These are phyloP conservation scores for Apodospora peruviana DNA, from an alignment of 495 filamentous ascomycete species.

Conservation along the genomic window DNA sequence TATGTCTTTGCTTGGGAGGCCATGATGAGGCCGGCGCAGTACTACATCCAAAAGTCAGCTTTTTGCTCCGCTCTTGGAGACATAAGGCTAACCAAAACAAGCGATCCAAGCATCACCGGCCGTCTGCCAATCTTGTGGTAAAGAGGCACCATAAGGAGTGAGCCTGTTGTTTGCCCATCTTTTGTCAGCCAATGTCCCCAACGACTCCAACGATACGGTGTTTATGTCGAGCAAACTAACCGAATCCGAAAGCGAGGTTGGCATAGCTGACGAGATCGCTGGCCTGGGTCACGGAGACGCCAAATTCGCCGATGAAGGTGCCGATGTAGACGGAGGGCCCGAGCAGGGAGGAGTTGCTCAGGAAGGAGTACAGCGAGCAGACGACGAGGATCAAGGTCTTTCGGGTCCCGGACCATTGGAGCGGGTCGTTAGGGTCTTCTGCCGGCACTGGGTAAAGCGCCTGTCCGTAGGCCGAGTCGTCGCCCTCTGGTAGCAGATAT, in stretches of 20 bases:
- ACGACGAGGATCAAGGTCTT: slow-evolving; percentile 57
- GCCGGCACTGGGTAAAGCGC: slow-evolving; percentile 58
- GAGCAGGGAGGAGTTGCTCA: slow-evolving; percentile 52
- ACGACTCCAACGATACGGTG: not conserved
- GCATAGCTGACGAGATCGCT: slow-evolving; percentile 57
- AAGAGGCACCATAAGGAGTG: slow-evolving; percentile 54
- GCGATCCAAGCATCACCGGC: slow-evolving; percentile 53
- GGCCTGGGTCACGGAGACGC: slow-evolving; percentile 41
- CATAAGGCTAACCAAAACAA: slow-evolving; percentile 35
- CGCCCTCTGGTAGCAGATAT: slow-evolving; percentile 41
- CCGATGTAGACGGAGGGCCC: slow-evolving; percentile 58
- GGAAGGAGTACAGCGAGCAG: slow-evolving; percentile 55
- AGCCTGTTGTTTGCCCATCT: slow-evolving; percentile 25
- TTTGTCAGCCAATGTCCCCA: not conserved
- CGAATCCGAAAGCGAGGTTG: slow-evolving; percentile 59
- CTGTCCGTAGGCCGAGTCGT: slow-evolving; percentile 57
- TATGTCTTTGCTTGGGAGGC: slow-evolving; percentile 48
- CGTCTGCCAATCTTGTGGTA: slow-evolving; percentile 58
- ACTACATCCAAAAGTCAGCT: no score
- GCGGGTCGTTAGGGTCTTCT: slow-evolving; percentile 61
- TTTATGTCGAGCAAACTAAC: slow-evolving; percentile 18
- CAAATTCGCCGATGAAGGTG: slow-evolving; percentile 51
- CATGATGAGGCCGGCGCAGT: slow-evolving; percentile 52
- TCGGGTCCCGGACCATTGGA: slow-evolving; percentile 56
- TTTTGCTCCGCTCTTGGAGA: no score